These are phyloP conservation scores for Effrenium voratum DNA, from an alignment of 73 alveolate genomes.

Conservation along the genomic window DNA sequence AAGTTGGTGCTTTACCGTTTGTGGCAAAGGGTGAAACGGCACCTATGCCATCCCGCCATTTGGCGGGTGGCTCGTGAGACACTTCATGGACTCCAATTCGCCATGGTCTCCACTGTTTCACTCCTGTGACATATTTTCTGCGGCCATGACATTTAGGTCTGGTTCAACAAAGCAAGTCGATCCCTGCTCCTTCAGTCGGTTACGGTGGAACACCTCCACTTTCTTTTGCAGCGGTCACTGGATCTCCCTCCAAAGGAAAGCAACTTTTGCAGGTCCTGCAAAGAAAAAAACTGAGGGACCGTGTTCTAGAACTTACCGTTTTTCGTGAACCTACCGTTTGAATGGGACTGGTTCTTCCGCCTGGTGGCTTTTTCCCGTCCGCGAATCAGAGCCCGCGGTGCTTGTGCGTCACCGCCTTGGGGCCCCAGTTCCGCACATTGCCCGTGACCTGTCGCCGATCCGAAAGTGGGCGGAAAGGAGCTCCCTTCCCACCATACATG, in stretches of 20 bases:
- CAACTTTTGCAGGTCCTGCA: not conserved
- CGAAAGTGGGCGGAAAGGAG: too few relatives aligned
- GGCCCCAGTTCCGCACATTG: conserved; percentile 94
- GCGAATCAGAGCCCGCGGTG: conserved; percentile 55
- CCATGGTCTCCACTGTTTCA: too few relatives aligned
- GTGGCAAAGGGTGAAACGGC: too few relatives aligned
- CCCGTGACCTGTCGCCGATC: conserved; percentile 92
- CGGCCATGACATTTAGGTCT: too few relatives aligned
- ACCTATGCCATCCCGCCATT: too few relatives aligned
- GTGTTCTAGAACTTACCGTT: not conserved
- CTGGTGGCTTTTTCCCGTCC: not conserved
- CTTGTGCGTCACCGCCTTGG: conserved; percentile 74
- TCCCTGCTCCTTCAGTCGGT: too few relatives aligned
- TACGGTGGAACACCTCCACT: not conserved
- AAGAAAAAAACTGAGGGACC: not conserved
- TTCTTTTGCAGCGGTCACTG: not conserved
- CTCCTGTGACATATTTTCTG: too few relatives aligned
- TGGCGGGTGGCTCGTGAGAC: too few relatives aligned
- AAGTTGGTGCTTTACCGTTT: too few relatives aligned
- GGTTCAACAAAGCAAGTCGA: too few relatives aligned
- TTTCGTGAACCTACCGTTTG: not conserved
- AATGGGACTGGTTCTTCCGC: not conserved
- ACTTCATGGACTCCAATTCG: too few relatives aligned
- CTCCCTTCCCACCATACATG: too few relatives aligned
- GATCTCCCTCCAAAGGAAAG: not conserved